Base-by-base conservation (phyloP, 768 basidiomycete species). In the Mycena belliarum region DNA sequence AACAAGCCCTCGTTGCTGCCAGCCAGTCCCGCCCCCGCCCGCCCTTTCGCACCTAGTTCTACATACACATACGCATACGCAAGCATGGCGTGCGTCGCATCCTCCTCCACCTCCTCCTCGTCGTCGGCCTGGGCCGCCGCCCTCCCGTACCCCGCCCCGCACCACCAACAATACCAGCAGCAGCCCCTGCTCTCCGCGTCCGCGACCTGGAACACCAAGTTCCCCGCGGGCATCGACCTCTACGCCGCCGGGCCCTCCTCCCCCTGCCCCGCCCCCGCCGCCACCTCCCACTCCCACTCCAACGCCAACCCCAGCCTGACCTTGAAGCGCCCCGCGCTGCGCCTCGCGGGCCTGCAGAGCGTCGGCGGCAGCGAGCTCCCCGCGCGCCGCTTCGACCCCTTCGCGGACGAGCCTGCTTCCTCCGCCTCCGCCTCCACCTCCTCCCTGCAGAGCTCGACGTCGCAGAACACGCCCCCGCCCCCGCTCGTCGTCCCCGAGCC, bases 351-450 rank as follows among this genome's bases (percentile, higher is more conserved):
- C 7, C 23, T 24, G 10, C 3, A 16, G 12, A 33, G 21, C 10
- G n/a, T n/a, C n/a, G n/a, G n/a, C n/a, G n/a, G n/a, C n/a, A 3
- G 2, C 33, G 26, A 41, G 18, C 40, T 41, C 9, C 24, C 35
- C 20, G 8, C 49, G 16, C 21, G 20, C 38, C 50, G 47, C 28
- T 59, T 59, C 52, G 57, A 59, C 47, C 57, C 57, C 46, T 59
- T 59, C n/a, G 57, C 57, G 2, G 57, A 59, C 51, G 57, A 59
- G n/a, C 40, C 42, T 11, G 29, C 21, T 28, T 29, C 42, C 32
- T 23, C 29, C 49, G 48, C 38, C 37, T 24, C 37, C 16, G n/a
- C n/a, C n/a, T n/a, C n/a, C n/a, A n/a, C n/a, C n/a, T n/a, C n/a
- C n/a, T n/a, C n/a, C n/a, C 40, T 35, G 10, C 23, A 21, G 25